Base-by-base conservation (phyloP, 2,329 filamentous ascomycete genomes). In the Fusarium duplospermum region DNA sequence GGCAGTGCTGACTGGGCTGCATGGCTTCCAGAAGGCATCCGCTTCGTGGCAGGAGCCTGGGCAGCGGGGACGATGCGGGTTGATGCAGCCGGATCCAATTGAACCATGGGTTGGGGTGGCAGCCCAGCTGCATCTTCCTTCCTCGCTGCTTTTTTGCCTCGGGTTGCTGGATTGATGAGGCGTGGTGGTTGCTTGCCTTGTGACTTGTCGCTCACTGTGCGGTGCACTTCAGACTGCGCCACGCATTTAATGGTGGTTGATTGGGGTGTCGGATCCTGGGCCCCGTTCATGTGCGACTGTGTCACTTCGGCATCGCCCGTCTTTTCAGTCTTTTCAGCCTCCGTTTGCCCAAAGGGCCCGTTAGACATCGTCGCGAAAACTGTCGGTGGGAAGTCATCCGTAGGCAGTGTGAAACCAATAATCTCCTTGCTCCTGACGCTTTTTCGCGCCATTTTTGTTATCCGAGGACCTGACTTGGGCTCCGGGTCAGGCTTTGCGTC, bases 101-200 rank as follows among this genome's bases (percentile, higher is more conserved):
- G 82, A 8, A 86, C 73, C n/a, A 87, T 72, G 6, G 76, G 81
- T 70, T 85, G 82, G 11, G 87, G 87, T 27, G 83, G 80, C 65
- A 84, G 82, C 18, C 88, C 88, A 33, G 85, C 86, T 9, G 87
- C 87, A 74, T 89, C 84, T 61, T 87, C 85, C 69, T 84, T 86
- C 61, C 84, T 83, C 11, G 87, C 87, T 45, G 88, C 87, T 76
- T 89, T 89, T 67, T 82, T 87, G 35, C 88, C 88, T 74, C 87
- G 82, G 13, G 86, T 88, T 5, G 88, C 88, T 20, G 87, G 87
- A 66, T 89, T 89, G 9, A 67, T 73, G 45, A 87, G 80, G 50
- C 75, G 78, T 8, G 70, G 76, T 60, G 60, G 56, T 64, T 67
- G 72, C 35, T 40, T 74, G 20, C 27, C 45, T 67, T 67, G 56